A percentile compares a stretch with the other conserved stretches of the same genome.
Evolutionary conservation across 78 protist species (phyloP).

Genomic region (Dictyostelium discoideum): DNA sequence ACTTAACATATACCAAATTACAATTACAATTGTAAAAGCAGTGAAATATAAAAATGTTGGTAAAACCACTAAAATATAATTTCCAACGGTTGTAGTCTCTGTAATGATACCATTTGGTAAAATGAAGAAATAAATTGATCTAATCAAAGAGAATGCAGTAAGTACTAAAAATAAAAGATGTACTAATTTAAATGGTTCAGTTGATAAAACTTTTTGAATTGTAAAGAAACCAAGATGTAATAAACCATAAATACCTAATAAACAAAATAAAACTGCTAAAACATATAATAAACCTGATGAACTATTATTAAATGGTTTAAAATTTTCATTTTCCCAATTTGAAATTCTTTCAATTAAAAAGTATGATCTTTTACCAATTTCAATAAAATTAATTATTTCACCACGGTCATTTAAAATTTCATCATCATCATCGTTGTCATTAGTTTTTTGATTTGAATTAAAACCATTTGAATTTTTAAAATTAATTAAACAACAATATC

Average conservation of each 20-base stretch:
- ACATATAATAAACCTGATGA: slow-evolving; percentile 1
- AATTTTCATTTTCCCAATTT: slow-evolving; percentile 7
- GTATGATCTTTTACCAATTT: background rate
- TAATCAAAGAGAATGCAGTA: slow-evolving; percentile 8
- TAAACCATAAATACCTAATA: slow-evolving; percentile 10
- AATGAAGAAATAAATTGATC: slow-evolving; percentile 46
- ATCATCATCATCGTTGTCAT: background rate
- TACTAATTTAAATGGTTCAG: slow-evolving; percentile 45
- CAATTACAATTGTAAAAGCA: slow-evolving; percentile 26
- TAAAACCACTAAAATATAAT: slow-evolving; percentile 57
- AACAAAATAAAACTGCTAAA: slow-evolving; percentile 9
- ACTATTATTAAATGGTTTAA: background rate
- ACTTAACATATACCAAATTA: slow-evolving; percentile 58
- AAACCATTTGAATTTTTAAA: background rate
- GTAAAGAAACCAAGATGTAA: background rate
- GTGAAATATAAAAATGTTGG: slow-evolving; percentile 70
- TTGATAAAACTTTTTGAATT: background rate
- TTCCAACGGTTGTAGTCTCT: slow-evolving; percentile 36
- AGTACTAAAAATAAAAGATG: slow-evolving; percentile 32
- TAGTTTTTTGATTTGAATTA: background rate
- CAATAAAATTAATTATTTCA: background rate
- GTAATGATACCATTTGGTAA: slow-evolving; percentile 30
- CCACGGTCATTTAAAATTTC: background rate
- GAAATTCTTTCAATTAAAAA: slow-evolving; percentile 26
- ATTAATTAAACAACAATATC: slow-evolving; percentile 34